A percentile compares a stretch with the other conserved stretches of the same genome.
Conservation (phyloP, 225 moss, liverwort and hornwort genomes). For the Rhytidiadelphus loreus region DNA sequence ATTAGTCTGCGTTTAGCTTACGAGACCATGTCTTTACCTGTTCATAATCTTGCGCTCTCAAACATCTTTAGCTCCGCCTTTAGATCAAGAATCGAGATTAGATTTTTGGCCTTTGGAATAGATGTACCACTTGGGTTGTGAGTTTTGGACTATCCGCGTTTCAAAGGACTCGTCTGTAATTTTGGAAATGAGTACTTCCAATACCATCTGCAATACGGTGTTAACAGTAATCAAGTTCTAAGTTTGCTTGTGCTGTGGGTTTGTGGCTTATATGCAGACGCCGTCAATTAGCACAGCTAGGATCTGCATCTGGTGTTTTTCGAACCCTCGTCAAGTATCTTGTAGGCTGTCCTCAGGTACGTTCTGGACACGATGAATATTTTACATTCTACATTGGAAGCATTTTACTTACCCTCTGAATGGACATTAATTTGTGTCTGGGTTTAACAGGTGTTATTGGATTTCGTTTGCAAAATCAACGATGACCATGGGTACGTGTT, state of each 20-base stretch:
- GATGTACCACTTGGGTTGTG: background rate
- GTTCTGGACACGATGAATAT: background rate
- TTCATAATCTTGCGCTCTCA: background rate
- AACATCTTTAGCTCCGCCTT: background rate
- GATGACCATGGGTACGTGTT: constrained; percentile 78
- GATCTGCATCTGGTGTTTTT: constrained; percentile 77
- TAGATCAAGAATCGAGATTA: background rate
- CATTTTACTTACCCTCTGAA: background rate
- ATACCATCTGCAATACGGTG: background rate
- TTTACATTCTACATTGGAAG: background rate
- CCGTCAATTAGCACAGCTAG: constrained; percentile 79
- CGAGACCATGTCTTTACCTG: background rate
- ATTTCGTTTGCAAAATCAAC: constrained; percentile 95
- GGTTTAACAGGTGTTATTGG: constrained; percentile 63
- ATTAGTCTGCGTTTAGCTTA: background rate
- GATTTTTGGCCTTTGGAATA: background rate
- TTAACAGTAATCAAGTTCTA: background rate
- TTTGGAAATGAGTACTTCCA: background rate
- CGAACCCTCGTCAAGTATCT: constrained; percentile 88
- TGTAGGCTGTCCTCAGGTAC: constrained; percentile 87
- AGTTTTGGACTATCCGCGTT: background rate
- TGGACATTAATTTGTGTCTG: background rate
- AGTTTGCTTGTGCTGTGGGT: background rate
- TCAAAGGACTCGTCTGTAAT: background rate
- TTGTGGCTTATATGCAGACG: constrained; percentile 44